Base-by-base conservation (phyloP, 108 stramenopile species). In the Cylindrotheca fusiformis region DNA sequence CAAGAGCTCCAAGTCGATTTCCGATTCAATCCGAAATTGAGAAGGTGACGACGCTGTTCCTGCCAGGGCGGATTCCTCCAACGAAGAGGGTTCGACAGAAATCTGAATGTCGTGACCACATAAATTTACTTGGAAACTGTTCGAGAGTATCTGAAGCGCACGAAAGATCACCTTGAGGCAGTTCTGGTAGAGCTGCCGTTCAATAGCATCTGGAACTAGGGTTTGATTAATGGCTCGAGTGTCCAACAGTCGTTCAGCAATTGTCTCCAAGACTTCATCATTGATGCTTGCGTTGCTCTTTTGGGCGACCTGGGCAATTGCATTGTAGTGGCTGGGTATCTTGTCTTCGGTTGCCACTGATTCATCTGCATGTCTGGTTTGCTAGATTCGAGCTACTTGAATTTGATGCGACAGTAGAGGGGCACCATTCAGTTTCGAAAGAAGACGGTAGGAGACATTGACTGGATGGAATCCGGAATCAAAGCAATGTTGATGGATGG, bases 91-190 rank as follows among this genome's bases (percentile, higher is more conserved):
- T 48, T 30, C 48, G 5, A 29, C 8, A 31, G 30, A 18, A 2
- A 24, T 58, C 19, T 48, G 26, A 29, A 69, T 44, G 2, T 44
- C 60, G 46, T 69, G 69, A 25, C 69, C 69, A 54, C 60, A 69
- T 2, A 69, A 25, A 41, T 23, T 28, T 3, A 57, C 23, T 26
- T 36, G 44, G 31, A 65, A 54, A 41, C 30, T 65, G 0, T n/a
- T n/a, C n/a, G n/a, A n/a, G n/a, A n/a, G n/a, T n/a, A n/a, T n/a
- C n/a, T n/a, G n/a, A n/a, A n/a, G 17, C 2, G 24, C 55, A 50
- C 74, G 72, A 12, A 72, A 72, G 2, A 78, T 48, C 57, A 60
- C 55, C n/a, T n/a, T n/a, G n/a, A n/a, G n/a, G n/a, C n/a, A n/a
- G n/a, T n/a, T n/a, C n/a, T n/a, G n/a, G n/a, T n/a, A n/a, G n/a